Evolutionary conservation across 495 filamentous ascomycete genomes (phyloP).

Genomic region (Podospora bellae-mahoneyi): DNA sequence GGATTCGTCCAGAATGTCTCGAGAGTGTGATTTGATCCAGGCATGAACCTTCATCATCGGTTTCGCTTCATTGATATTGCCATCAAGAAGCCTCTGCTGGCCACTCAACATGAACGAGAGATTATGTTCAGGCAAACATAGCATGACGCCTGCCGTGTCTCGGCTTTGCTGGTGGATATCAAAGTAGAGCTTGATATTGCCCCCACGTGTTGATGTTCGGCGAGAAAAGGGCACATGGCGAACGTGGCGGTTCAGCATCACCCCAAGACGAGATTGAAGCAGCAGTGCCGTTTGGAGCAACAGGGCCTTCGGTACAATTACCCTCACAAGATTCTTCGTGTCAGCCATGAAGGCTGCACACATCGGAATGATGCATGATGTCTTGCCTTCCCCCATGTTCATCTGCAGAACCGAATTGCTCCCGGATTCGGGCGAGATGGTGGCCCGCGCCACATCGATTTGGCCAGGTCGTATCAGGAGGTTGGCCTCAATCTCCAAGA

Average conservation of each 20-base stretch:
- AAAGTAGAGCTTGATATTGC: slow-evolving; percentile 34
- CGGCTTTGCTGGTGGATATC: slow-evolving; percentile 37
- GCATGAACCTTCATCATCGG: slow-evolving; percentile 45
- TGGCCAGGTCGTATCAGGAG: slow-evolving; percentile 52
- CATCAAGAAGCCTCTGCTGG: slow-evolving; percentile 44
- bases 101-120: slow-evolving; percentile 53
- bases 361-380: slow-evolving; percentile 56
- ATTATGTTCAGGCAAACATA: slow-evolving; percentile 51
- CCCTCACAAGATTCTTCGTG: slow-evolving; percentile 38
- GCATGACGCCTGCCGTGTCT: slow-evolving; percentile 38
- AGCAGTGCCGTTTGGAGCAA: slow-evolving; percentile 51
- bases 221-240: slow-evolving; percentile 52
- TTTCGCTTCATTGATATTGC: slow-evolving; percentile 34
- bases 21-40: slow-evolving; percentile 44
- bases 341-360: slow-evolving; percentile 49
- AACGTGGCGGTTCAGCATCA: slow-evolving; percentile 45
- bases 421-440: slow-evolving; percentile 43
- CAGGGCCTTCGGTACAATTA: slow-evolving; percentile 53
- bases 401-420: slow-evolving; percentile 56
- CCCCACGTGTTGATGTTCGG: slow-evolving; percentile 33
- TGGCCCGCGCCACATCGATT: slow-evolving; percentile 51
- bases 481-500: slow-evolving; percentile 57
- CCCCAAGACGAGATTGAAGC: slow-evolving; percentile 46
- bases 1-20: slow-evolving; percentile 58
- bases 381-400: slow-evolving; percentile 52